Evolutionary conservation across 306 rosid species (phyloP), one percentile per base, ranked within the genome.

Genomic region (Herpetospermum pedunculosum): DNA sequence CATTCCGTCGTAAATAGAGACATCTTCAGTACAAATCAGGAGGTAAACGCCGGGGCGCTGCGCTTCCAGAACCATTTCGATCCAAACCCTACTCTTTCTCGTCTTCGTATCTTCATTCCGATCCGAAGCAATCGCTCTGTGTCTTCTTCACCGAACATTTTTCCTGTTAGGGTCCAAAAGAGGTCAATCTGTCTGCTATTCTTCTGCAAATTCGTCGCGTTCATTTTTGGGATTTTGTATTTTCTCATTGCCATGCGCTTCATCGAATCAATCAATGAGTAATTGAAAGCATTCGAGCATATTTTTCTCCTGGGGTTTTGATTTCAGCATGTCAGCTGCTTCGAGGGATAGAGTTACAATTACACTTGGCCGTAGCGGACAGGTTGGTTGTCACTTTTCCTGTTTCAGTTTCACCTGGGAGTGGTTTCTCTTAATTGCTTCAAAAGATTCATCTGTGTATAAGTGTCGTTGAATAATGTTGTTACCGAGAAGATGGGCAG

Each of bases 291-390:
- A 12, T 38, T 46, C 80, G 70, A 2, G 53, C 78, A 46, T 50
- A 52, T 74, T 88, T 77, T 41, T 75, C 65, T 6, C 43, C 75
- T 90, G 84, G 92, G 88, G 92, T 81, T 88, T 87, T 28, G 76
- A 47, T 81, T 37, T 72, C 75, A 74, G 43, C 34, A 94, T 94
- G 97, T 82, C 91, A 4, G 88, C 87, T 76, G 44, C 73, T 85
- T 87, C 96, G 47, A 84, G 91, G 82, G 84, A 80, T 70, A 85
- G 91, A 73, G 92, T 94, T 77, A 91, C 97, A 78, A 92, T 95
- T 54, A 91, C 96, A 44, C 90, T 95, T 49, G 99, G 96, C 71
- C 92, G 96, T 18, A 81, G 91, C 73, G 96, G 95, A 30, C 96
- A 89, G 92, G 99, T 95, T 77, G 28, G 37, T 74, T 3, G 21